A percentile compares a stretch with the other conserved stretches of the same genome.
These are phyloP conservation scores for Teratosphaeriaceae sp. DNA, from an alignment of 2,329 filamentous ascomycete species.

Conservation along the genomic window DNA sequence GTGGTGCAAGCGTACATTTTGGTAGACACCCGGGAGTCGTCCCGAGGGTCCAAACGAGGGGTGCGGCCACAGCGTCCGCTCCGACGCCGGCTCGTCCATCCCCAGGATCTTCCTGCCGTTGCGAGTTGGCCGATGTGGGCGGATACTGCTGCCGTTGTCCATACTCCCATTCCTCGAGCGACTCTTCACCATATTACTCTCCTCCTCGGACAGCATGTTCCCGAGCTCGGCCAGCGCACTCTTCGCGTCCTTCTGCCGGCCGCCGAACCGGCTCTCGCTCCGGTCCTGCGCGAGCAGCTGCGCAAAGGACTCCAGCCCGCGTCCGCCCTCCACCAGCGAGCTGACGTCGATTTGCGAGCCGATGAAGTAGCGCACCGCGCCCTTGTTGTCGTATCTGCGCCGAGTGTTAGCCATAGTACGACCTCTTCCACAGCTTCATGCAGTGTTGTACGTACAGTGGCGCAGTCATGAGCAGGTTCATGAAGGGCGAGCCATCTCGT, in stretches of 20 bases:
- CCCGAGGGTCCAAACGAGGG: conserved; percentile 27
- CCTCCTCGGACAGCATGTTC: conserved; percentile 26
- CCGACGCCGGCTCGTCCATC: conserved; percentile 24
- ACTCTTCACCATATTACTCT: conserved; percentile 26
- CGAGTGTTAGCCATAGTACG: too few relatives aligned
- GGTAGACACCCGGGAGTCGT: conserved; percentile 32
- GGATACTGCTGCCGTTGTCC: conserved; percentile 1
- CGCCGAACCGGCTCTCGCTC: conserved; percentile 19
- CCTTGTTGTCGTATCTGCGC: conserved; percentile 38
- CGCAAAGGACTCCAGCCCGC: conserved; percentile 32
- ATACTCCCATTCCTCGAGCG: conserved; percentile 13
- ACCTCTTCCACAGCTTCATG: too few relatives aligned
- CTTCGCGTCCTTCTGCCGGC: conserved; percentile 18
- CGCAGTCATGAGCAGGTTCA: conserved; percentile 36
- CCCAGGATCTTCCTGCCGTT: conserved; percentile 20
- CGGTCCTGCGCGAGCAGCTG: conserved; percentile 28
- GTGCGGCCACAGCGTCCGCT: conserved; percentile 25
- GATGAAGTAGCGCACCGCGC: conserved; percentile 34
- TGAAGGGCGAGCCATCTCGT: conserved; percentile 34
- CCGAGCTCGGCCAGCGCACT: conserved; percentile 24
- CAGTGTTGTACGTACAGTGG: too few relatives aligned
- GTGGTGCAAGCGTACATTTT: conserved; percentile 31
- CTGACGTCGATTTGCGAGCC: conserved; percentile 36
- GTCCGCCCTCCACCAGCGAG: conserved; percentile 29
- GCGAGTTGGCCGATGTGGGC: conserved; percentile 6